phyloP scores from a whole-genome alignment of 176 grass and related monocot genomes.

The Paspalum notatum region DNA sequence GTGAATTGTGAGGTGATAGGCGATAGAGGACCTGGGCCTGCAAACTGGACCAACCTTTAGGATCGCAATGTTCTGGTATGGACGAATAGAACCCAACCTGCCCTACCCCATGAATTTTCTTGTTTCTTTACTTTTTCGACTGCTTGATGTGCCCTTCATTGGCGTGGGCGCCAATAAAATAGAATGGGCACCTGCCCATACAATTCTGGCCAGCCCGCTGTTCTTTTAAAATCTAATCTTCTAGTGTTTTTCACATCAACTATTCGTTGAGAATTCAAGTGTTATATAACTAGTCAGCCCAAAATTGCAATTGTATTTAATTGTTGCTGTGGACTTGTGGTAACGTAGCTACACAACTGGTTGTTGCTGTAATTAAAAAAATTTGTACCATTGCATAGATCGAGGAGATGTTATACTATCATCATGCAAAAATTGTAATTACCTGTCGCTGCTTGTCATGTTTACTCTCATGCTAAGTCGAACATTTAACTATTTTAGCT shows the following conservation, averaged over 20 bases:
- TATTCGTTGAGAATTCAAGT: background rate
- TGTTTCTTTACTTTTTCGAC: background rate
- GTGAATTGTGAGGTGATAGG: too few species aligned
- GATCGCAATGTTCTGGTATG: background rate
- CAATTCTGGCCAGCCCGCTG: background rate
- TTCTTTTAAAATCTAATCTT: background rate
- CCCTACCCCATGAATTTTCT: background rate
- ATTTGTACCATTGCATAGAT: background rate
- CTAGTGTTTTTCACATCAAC: background rate
- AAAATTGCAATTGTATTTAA: background rate
- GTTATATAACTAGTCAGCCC: too few species aligned
- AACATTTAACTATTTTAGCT: background rate
- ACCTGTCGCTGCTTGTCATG: background rate
- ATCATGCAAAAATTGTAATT: background rate
- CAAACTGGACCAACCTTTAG: background rate
- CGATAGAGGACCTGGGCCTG: too few species aligned
- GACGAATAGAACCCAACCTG: background rate
- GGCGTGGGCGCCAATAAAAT: background rate
- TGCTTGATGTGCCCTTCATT: background rate
- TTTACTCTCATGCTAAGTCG: background rate
- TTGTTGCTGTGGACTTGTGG: slow-evolving; percentile 1
- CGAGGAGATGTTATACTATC: background rate
- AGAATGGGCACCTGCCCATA: background rate
- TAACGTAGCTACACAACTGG: background rate
- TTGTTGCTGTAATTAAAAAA: background rate